Conservation (phyloP, 441 rosid genomes). For the Flueggea neowawraea region DNA sequence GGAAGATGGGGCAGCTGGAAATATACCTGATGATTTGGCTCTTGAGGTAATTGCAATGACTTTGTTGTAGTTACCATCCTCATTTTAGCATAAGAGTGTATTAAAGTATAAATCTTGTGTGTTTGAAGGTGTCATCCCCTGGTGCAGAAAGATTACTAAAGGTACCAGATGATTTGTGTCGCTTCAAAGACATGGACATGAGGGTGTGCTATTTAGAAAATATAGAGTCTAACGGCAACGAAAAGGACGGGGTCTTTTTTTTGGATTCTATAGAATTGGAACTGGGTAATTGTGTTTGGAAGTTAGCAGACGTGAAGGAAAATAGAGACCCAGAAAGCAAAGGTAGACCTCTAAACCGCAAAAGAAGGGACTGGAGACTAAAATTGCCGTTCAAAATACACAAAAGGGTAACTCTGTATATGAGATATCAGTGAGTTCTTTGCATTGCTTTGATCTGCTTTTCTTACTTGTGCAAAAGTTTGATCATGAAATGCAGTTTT, state of each 20-base stretch:
- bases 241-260: slow-evolving; percentile 55
- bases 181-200: slow-evolving; percentile 75
- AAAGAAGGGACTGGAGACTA: slow-evolving; percentile 76
- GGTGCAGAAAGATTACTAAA: slow-evolving; percentile 83
- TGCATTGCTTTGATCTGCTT: not conserved
- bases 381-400: slow-evolving; percentile 48
- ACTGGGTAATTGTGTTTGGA: slow-evolving; percentile 72
- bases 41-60: slow-evolving; percentile 49
- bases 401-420: slow-evolving; percentile 52
- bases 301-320: slow-evolving; percentile 80
- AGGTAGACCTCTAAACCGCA: slow-evolving; percentile 84
- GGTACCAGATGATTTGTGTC: slow-evolving; percentile 73
- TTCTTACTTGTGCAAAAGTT: not conserved
- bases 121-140: slow-evolving; percentile 80
- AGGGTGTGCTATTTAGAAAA: slow-evolving; percentile 58
- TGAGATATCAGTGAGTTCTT: slow-evolving; percentile 11
- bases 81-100: too few relatives aligned
- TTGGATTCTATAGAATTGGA: slow-evolving; percentile 59
- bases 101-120: too few relatives aligned
- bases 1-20: slow-evolving; percentile 61
- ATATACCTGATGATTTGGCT: slow-evolving; percentile 79
- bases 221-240: slow-evolving; percentile 27
- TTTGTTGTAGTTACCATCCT: not conserved
- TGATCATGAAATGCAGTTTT: not conserved
- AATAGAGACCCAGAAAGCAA: slow-evolving; percentile 75